phyloP scores from a whole-genome alignment of 2,329 filamentous ascomycete species.

The Ceratocystis eucalypticola region DNA sequence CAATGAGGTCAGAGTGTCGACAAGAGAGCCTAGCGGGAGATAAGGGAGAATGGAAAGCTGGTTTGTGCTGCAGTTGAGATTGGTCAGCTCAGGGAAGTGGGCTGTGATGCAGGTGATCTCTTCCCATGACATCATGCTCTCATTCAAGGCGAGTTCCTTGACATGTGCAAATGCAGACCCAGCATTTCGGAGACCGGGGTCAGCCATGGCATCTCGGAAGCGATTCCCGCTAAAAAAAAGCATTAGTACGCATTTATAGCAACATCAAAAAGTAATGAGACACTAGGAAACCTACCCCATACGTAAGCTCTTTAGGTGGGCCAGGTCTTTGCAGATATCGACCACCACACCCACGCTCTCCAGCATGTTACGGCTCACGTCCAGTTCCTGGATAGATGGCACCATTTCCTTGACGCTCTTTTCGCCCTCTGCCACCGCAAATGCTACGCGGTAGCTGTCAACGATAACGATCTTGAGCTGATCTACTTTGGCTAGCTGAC shows the following conservation, averaged over 20 bases:
- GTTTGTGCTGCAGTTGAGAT: slow-evolving; percentile 44
- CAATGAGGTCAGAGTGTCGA: slow-evolving; percentile 44
- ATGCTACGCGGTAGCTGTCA: slow-evolving; percentile 55
- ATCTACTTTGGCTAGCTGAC: slow-evolving; percentile 61
- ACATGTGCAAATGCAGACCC: slow-evolving; percentile 36
- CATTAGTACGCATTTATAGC: slow-evolving; percentile 2
- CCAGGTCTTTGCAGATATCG: slow-evolving; percentile 56
- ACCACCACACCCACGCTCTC: slow-evolving; percentile 52
- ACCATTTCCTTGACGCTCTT: slow-evolving; percentile 38
- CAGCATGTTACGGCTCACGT: slow-evolving; percentile 75
- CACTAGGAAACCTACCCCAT: slow-evolving; percentile 11
- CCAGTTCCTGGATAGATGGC: slow-evolving; percentile 60
- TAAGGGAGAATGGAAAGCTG: slow-evolving; percentile 40
- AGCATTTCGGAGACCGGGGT: slow-evolving; percentile 25
- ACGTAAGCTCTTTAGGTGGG: slow-evolving; percentile 45
- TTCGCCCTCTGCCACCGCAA: slow-evolving; percentile 26
- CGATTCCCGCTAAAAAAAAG: slow-evolving; percentile 53
- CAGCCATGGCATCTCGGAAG: slow-evolving; percentile 35
- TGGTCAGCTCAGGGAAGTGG: slow-evolving; percentile 40
- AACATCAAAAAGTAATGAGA: neutral
- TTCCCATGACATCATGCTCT: slow-evolving; percentile 53
- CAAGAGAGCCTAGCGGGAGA: slow-evolving; percentile 29
- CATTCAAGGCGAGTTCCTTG: slow-evolving; percentile 49
- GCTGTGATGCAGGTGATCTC: slow-evolving; percentile 43
- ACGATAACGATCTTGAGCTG: slow-evolving; percentile 72